Percentiles rank a stretch among this genome's conserved stretches.
Evolutionary conservation across 176 grass and related monocot genomes (phyloP).

Genomic region (Eragrostis nindensis): DNA sequence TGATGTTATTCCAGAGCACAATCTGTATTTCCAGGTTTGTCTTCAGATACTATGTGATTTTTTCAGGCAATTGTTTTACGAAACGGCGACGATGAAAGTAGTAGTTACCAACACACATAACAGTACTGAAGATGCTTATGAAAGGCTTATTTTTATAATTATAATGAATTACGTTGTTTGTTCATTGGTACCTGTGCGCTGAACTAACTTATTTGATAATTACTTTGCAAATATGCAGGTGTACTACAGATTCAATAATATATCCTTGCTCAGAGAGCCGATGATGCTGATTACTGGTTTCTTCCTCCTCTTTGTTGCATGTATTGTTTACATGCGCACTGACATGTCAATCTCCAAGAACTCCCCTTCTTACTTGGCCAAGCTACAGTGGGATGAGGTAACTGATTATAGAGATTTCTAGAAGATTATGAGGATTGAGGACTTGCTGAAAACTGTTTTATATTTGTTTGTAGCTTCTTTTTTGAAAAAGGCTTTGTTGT

Average conservation of each 20-base stretch:
- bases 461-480: no score
- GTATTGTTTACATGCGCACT: slow-evolving; percentile 84
- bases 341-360: slow-evolving; percentile 97
- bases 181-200: slow-evolving; percentile 19
- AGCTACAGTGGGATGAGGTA: slow-evolving; percentile 96
- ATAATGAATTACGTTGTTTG: background rate
- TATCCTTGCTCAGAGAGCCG: slow-evolving; percentile 85
- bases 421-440: background rate
- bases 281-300: slow-evolving; percentile 90
- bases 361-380: slow-evolving; percentile 85
- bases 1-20: slow-evolving; percentile 97
- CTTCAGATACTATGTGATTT: background rate
- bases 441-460: background rate
- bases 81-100: no score
- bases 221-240: slow-evolving; percentile 67
- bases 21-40: slow-evolving; percentile 90
- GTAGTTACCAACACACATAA: background rate
- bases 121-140: background rate
- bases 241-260: slow-evolving; percentile 83
- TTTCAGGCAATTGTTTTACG: slow-evolving; percentile 7
- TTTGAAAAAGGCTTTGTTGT: no score
- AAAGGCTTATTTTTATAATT: slow-evolving; percentile 16
- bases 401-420: background rate
- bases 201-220: slow-evolving; percentile 18
- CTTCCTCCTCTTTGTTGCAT: slow-evolving; percentile 81